Base-by-base conservation (phyloP, 228 moss, liverwort and hornwort genomes). In the Sphagnum fallax region DNA sequence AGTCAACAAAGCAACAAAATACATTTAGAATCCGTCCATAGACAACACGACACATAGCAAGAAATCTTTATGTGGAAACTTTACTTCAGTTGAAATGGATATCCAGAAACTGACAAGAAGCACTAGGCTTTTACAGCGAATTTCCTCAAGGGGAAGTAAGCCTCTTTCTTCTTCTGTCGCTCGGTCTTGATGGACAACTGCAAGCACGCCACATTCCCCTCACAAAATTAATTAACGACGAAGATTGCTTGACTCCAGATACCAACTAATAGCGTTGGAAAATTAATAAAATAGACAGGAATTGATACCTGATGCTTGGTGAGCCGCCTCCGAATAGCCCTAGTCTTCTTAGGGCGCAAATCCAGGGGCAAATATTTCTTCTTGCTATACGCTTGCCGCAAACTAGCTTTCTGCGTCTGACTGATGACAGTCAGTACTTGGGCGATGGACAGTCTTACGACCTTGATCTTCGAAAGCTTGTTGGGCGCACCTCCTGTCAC, bases 351-450 rank as follows among this genome's bases (percentile, higher is more conserved):
- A 0, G 90, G 86, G 49, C 91, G 89, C 86, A 94, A 82, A 70
- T 94, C 94, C 32, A 94, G 84, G 10, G 94, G 91, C 79, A 91
- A 70, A 66, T 75, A 88, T 65, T 88, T 91, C 81, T 89, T 94
- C 82, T 94, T 94, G 67, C 79, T 88, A 73, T 89, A 94, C 0
- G 83, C 94, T 72, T 91, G 89, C 16, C 94, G 88, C 70, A 94
- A 78, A 65, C 75, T 80, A 47, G 91, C 86, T 71, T 94, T 94
- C 72, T 94, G 94, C 10, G 91, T 90, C 76, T 94, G 94, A 11
- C 89, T 89, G 60, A 94, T 88, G 66, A 94, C 91, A 4, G 94
- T 94, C 60, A 94, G 76, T 68, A 94, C 94, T 79, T 94, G 94
- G 4, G 91, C 91, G 64, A 94, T 94, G 0, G 91, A 94, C 49